Conservation (phyloP, 768 basidiomycete species). For the Neoboletus subvelutipes region DNA sequence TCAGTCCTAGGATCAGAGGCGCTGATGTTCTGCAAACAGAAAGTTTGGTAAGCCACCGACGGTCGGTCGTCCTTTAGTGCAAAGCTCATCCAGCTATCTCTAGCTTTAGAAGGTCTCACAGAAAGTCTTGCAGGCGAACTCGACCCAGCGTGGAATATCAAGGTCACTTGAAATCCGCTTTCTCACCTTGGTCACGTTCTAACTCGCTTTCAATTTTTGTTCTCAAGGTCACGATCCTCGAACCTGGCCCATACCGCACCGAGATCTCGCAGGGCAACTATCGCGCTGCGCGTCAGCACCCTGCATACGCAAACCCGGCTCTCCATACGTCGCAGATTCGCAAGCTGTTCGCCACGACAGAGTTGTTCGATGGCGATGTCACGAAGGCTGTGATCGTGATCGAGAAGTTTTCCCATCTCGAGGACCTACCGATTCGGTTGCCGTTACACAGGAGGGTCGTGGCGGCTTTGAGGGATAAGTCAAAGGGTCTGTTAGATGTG, state of each 20-base stretch:
- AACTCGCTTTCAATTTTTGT: neutral
- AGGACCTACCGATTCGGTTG: conserved; percentile 19
- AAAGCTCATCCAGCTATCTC: neutral
- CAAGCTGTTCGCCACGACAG: neutral
- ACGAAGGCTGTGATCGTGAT: conserved; percentile 15
- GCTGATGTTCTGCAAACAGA: conserved; percentile 2
- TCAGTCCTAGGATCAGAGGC: neutral
- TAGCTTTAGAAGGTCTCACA: conserved; percentile 19
- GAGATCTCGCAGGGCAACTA: neutral
- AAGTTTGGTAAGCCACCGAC: conserved; percentile 12
- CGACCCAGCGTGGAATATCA: conserved; percentile 21
- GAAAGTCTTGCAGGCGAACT: conserved; percentile 11
- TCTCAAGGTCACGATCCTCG: conserved; percentile 18
- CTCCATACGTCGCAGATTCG: conserved; percentile 6
- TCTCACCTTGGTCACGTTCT: neutral
- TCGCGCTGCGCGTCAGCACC: conserved; percentile 10
- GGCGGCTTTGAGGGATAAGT: conserved; percentile 13
- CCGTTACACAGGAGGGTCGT: conserved; percentile 12
- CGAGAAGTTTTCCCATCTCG: conserved; percentile 12
- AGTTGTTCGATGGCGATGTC: conserved; percentile 12
- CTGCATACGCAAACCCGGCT: conserved; percentile 18
- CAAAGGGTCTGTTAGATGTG: conserved; percentile 5
- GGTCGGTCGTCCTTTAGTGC: too few relatives aligned
- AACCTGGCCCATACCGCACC: conserved; percentile 19
- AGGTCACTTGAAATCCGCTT: conserved; percentile 2